Evolutionary conservation across 805 yeast genomes (phyloP), one percentile per base, ranked within the genome.

Genomic region (Wickerhamiella australiensis): DNA sequence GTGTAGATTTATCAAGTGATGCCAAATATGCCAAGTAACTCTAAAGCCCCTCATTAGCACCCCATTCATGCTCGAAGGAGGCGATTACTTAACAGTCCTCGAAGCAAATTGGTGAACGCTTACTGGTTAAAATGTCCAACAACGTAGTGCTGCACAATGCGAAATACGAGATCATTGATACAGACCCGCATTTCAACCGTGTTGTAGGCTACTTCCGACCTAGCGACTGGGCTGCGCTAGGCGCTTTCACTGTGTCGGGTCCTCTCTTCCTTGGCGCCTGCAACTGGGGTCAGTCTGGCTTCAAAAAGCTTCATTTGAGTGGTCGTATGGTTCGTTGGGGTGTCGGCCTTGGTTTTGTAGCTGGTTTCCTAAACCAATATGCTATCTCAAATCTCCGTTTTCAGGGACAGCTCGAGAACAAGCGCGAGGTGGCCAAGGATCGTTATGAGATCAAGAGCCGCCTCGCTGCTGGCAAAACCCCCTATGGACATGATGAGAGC

Each of bases 351-450:
- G 94, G 95, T 9, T 65, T 74, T 31, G 59, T 74, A 47, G 88
- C 87, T 48, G 95, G 95, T 1, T 85, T 85, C 63, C 65, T 78
- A 53, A 66, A 78, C 47, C 82, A 87, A 35, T 85, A 84, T 66
- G 74, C 75, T 44, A 57, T 76, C 53, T 78, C 88, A 9, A 69
- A 80, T 22, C 72, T 74, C 63, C 75, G 95, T 61, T 85, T 85
- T 67, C 77, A 81, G 73, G 95, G 95, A 23, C 76, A 78, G 70
- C 56, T 73, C 21, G 95, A 85, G 67, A 85, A 85, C 66, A 57
- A 69, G 29, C 68, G 79, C 54, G 95, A 85, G 66, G 85, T 82
- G 48, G 61, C 61, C 50, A 78, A 72, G 66, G 94, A 85, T 65
- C 73, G 94, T 63, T 79, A 70, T 61, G 87, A 85, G 65, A 74